Evolutionary conservation across 2,329 filamentous ascomycete genomes (phyloP).

Genomic region (Pyrenophora tritici-repentis): DNA sequence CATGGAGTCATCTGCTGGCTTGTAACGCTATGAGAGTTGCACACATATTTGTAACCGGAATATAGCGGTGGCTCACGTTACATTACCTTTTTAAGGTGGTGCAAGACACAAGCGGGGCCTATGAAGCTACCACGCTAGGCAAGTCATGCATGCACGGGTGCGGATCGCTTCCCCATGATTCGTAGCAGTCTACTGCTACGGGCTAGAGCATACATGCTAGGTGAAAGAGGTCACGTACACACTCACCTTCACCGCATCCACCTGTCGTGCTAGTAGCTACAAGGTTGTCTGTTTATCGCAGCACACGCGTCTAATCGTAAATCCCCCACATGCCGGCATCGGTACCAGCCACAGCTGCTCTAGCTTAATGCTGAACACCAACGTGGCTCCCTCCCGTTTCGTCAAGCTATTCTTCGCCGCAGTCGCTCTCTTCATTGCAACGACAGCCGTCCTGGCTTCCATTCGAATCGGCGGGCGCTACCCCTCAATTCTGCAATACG

Average conservation of each 20-base stretch:
- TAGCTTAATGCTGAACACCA: conserved; percentile 2
- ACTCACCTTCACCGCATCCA: conserved; percentile 4
- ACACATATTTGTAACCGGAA: too few species aligned
- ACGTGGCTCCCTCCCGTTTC: conserved; percentile 17
- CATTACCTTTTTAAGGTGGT: too few species aligned
- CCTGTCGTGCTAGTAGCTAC: conserved; percentile 13
- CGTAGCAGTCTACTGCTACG: neutral
- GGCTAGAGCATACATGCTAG: neutral
- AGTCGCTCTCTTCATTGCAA: conserved; percentile 61
- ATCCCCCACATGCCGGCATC: conserved; percentile 18
- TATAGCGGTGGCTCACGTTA: too few species aligned
- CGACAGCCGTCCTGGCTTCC: conserved; percentile 69
- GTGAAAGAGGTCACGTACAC: conserved; percentile 16
- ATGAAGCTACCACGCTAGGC: neutral
- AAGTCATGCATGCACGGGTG: conserved; percentile 1
- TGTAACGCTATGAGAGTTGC: too few species aligned
- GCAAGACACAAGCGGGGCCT: too few species aligned
- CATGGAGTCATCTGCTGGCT: too few species aligned
- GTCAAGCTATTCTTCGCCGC: conserved; percentile 55
- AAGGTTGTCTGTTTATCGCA: conserved; percentile 10
- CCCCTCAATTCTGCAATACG: conserved; percentile 61
- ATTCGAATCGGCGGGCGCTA: conserved; percentile 64
- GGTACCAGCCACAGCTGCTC: conserved; percentile 2
- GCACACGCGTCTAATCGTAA: conserved; percentile 16
- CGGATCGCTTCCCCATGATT: conserved; percentile 5